Conservation (phyloP, 2,329 filamentous ascomycete species). For the Talaromyces verruculosus region DNA sequence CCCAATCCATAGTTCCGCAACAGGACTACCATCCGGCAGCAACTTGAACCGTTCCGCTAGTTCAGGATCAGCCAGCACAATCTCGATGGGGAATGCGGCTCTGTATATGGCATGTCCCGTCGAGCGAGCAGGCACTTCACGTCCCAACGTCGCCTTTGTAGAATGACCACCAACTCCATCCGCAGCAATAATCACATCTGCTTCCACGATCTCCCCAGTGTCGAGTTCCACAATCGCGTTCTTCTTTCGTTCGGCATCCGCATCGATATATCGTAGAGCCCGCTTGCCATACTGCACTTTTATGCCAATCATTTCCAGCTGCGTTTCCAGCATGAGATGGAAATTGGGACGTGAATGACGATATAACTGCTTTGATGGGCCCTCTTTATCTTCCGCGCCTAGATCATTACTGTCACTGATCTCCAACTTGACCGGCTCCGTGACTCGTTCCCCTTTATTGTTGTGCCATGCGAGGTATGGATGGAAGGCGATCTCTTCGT, state of each 20-base stretch:
- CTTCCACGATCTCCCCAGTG: conserved; percentile 26
- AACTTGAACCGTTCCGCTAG: conserved; percentile 4
- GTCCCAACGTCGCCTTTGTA: conserved; percentile 25
- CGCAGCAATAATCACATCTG: conserved; percentile 34
- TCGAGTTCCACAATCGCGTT: conserved; percentile 26
- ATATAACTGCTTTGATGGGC: not conserved
- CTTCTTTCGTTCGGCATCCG: not conserved
- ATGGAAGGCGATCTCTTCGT: conserved; percentile 16
- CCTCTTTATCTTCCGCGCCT: not conserved
- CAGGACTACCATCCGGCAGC: conserved; percentile 7
- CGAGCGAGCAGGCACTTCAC: conserved; percentile 25
- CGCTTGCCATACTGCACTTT: conserved; percentile 19
- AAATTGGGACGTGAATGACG: conserved; percentile 16
- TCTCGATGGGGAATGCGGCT: conserved; percentile 24
- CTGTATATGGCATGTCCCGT: conserved; percentile 30
- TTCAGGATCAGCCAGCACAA: conserved; percentile 6
- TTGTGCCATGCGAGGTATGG: conserved; percentile 16
- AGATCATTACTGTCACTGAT: not conserved
- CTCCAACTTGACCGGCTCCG: conserved; percentile 1
- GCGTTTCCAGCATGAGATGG: conserved; percentile 18
- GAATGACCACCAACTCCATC: conserved; percentile 36
- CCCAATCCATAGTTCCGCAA: conserved; percentile 14
- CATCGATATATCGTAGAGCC: conserved; percentile 8
- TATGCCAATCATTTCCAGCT: conserved; percentile 9
- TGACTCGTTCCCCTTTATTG: conserved; percentile 16